Base-by-base conservation (phyloP, 1,284 basidiomycete genomes). In the Melampsora medusae region DNA sequence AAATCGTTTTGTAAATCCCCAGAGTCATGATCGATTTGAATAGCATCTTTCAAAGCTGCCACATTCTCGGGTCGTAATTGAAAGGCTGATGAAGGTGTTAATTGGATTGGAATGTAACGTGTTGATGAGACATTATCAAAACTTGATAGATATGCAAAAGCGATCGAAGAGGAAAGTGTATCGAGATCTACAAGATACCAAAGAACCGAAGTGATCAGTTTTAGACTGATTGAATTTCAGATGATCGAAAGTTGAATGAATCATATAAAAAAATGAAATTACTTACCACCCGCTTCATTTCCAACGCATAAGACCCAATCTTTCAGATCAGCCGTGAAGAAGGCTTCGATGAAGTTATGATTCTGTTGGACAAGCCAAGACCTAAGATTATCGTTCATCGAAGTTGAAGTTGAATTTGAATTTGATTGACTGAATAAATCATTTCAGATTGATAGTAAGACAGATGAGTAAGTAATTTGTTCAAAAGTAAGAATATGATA, bases 141-240 rank as follows among this genome's bases (percentile, higher is more conserved):
- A 16, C 59, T 70, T 2, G 79, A 77, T 67, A 92, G 86, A 87
- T 89, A 92, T 0, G 93, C 88, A 83, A 88, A 93, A 1, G 88
- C 90, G 75, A 97, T 88, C 1, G 93, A 88, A 75, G 90, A 91
- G 0, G 92, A 92, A 35, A 95, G 82, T 14, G 90, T 90, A 84
- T 97, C 94, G 53, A 97, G 88, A 84, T 97, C 94, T 97, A 80
- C 19, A 28, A n/a, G n/a, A n/a, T n/a, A n/a, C n/a, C n/a, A n/a
- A n/a, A n/a, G n/a, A n/a, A n/a, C n/a, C n/a, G n/a, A n/a, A n/a
- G n/a, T n/a, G n/a, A n/a, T n/a, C n/a, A n/a, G n/a, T n/a, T n/a
- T n/a, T n/a, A n/a, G n/a, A n/a, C n/a, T n/a, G n/a, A n/a, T n/a
- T n/a, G n/a, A n/a, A n/a, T n/a, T n/a, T n/a, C n/a, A n/a, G n/a